A percentile compares a stretch with the other conserved stretches of the same genome.
Conservation (phyloP, 495 filamentous ascomycete genomes). For the Evansstolkia leycettana region DNA sequence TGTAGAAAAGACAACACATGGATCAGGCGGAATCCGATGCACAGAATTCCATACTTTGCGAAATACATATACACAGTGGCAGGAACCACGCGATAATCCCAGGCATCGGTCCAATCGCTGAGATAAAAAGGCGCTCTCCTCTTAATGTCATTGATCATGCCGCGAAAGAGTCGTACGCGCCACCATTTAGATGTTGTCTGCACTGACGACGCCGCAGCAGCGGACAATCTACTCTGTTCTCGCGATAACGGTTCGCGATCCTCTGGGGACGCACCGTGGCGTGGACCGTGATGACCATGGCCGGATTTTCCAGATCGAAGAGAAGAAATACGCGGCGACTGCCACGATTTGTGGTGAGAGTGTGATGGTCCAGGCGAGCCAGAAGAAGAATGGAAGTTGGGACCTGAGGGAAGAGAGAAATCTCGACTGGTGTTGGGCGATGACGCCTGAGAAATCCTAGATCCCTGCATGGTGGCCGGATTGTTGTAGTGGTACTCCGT, state of each 20-base stretch:
- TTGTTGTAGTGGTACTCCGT: too few relatives aligned
- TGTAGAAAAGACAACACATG: too few relatives aligned
- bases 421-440: conserved; percentile 4
- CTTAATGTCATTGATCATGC: conserved; percentile 65
- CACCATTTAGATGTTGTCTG: conserved; percentile 37
- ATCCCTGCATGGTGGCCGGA: conserved; percentile 4
- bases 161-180: conserved; percentile 42
- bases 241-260: neutral
- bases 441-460: conserved; percentile 4
- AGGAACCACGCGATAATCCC: conserved; percentile 73
- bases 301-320: conserved; percentile 8
- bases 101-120: conserved; percentile 73
- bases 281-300: conserved; percentile 2
- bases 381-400: conserved; percentile 18
- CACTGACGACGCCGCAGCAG: conserved; percentile 2
- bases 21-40: too few relatives aligned
- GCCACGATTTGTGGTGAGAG: conserved; percentile 21
- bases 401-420: conserved; percentile 10
- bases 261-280: neutral
- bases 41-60: conserved; percentile 51
- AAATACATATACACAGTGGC: conserved; percentile 86
- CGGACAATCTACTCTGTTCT: conserved; percentile 2
- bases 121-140: conserved; percentile 61
- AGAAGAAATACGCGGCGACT: conserved; percentile 16
- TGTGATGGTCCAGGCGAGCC: conserved; percentile 6